Evolutionary conservation across 2,329 filamentous ascomycete species (phyloP).

Genomic region (Aspergillus amoenus): DNA sequence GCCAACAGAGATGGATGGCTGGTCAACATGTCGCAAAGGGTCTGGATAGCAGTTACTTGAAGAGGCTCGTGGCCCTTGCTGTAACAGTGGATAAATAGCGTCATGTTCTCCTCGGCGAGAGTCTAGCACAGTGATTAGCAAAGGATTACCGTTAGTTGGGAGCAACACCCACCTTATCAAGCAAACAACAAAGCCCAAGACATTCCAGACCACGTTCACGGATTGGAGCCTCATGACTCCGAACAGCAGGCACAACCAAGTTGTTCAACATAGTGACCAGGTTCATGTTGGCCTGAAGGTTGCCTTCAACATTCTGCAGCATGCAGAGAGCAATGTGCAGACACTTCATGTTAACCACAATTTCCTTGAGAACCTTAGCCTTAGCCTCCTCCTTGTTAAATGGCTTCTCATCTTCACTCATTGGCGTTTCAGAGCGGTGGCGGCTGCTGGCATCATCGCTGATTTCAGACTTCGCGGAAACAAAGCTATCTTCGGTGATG

Average conservation of each 20-base stretch:
- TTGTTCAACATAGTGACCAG: constrained; percentile 99
- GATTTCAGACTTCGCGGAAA: constrained; percentile 85
- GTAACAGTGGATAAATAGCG: constrained; percentile 94
- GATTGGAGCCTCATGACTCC: constrained; percentile 88
- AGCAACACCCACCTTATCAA: constrained; percentile 65
- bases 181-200: constrained; percentile 83
- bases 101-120: constrained; percentile 87
- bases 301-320: constrained; percentile 86
- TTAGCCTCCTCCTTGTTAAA: constrained; percentile 62
- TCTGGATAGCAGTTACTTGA: constrained; percentile 86
- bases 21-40: constrained; percentile 88
- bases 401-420: constrained; percentile 59
- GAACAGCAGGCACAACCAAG: constrained; percentile 89
- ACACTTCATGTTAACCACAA: constrained; percentile 98
- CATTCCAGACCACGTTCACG: constrained; percentile 87
- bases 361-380: constrained; percentile 71
- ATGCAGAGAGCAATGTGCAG: constrained; percentile 97
- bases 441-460: constrained; percentile 61
- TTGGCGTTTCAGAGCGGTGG: constrained; percentile 43
- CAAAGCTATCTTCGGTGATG: constrained; percentile 78
- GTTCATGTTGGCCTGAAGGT: constrained; percentile 83
- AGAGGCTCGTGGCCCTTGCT: constrained; percentile 86
- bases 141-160: neutral
- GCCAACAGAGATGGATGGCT: constrained; percentile 81
- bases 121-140: constrained; percentile 49